These are phyloP conservation scores for Candida coquimbonensis DNA, from an alignment of 805 yeast species.

Conservation along the genomic window DNA sequence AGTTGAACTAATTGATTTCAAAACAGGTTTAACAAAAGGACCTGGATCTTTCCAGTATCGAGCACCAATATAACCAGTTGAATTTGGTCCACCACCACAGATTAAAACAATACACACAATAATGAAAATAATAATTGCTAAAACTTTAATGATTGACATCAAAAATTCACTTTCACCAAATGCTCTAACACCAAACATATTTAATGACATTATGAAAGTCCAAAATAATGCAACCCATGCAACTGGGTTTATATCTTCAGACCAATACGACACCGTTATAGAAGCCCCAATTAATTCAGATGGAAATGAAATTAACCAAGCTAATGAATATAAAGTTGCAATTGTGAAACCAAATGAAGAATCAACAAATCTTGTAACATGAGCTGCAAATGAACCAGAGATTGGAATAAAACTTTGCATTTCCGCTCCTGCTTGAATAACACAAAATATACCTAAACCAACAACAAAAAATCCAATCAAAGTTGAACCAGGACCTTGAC, in stretches of 20 bases:
- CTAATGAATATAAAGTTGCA: constrained; percentile 46
- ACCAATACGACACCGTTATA: constrained; percentile 53
- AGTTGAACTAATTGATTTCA: constrained; percentile 68
- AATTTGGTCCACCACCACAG: constrained; percentile 41
- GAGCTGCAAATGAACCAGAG: constrained; percentile 46
- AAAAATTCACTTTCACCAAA: constrained; percentile 50
- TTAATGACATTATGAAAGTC: constrained; percentile 38
- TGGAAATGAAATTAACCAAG: constrained; percentile 52
- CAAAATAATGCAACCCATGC: constrained; percentile 56
- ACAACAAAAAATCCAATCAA: constrained; percentile 48
- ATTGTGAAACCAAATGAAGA: constrained; percentile 51
- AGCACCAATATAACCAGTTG: constrained; percentile 33
- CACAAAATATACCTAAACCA: constrained; percentile 52
- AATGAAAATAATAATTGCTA: constrained; percentile 40
- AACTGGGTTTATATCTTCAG: constrained; percentile 35
- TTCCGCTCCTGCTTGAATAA: constrained; percentile 56
- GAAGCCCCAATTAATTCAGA: constrained; percentile 55
- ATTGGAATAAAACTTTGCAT: constrained; percentile 46
- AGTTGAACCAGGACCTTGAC: constrained; percentile 60
- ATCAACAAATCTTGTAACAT: constrained; percentile 45
- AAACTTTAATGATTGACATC: constrained; percentile 39
- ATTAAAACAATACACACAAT: constrained; percentile 41
- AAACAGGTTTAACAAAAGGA: constrained; percentile 44
- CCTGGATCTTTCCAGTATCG: constrained; percentile 47
- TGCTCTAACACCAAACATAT: constrained; percentile 45